A percentile compares a stretch with the other conserved stretches of the same genome.
Conservation (phyloP, 306 rosid genomes). For the Gillenia trifoliata region DNA sequence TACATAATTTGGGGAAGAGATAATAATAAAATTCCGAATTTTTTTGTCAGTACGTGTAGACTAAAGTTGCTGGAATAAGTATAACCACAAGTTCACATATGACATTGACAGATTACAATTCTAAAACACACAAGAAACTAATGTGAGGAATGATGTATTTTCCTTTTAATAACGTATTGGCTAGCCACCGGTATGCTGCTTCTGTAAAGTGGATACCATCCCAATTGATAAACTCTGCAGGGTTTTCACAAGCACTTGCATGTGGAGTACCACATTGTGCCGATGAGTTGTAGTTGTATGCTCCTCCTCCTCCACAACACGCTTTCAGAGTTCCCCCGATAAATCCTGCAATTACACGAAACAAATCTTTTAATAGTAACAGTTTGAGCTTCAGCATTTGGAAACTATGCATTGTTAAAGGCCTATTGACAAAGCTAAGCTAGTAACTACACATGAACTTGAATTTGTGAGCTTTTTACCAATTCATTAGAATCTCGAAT, state of each 20-base stretch:
- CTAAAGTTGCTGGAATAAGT: not conserved
- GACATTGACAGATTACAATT: not conserved
- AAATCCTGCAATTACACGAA: conserved; percentile 2
- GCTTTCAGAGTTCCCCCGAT: not conserved
- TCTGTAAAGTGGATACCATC: conserved; percentile 6
- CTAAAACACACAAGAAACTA: not conserved
- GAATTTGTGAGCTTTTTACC: not conserved
- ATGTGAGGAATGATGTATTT: not conserved
- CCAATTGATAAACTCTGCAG: conserved; percentile 3
- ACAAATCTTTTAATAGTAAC: not conserved
- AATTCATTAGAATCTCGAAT: not conserved
- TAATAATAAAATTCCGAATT: too few relatives aligned
- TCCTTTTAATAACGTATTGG: not conserved
- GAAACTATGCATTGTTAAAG: not conserved
- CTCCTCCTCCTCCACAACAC: conserved; percentile 13
- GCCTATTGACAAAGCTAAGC: not conserved
- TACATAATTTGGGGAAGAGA: too few relatives aligned
- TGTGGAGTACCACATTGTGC: not conserved
- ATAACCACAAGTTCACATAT: too few relatives aligned
- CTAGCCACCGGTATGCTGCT: not conserved
- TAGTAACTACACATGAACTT: not conserved
- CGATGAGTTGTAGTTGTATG: conserved; percentile 9
- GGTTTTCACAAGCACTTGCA: conserved; percentile 5
- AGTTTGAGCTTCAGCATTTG: not conserved
- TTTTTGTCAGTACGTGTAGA: too few relatives aligned